A percentile compares a stretch with the other conserved stretches of the same genome.
These are phyloP conservation scores for Melanopsichium pennsylvanicum DNA, from an alignment of 1,284 basidiomycete species.

Conservation along the genomic window DNA sequence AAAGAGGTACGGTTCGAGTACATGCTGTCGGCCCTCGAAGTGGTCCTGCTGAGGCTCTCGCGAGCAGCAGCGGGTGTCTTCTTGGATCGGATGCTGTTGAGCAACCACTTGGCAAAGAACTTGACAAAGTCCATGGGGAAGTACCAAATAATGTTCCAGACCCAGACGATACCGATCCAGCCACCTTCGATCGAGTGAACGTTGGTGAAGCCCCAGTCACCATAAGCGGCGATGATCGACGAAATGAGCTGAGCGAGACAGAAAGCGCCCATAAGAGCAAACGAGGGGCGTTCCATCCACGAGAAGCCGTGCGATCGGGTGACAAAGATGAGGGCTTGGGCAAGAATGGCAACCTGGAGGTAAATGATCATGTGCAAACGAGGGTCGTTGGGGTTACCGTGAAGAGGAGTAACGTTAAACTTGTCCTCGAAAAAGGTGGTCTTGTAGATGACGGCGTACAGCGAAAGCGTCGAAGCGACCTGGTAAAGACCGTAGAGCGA, in stretches of 20 bases:
- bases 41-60: conserved; percentile 81
- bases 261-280: conserved; percentile 88
- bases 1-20: conserved; percentile 92
- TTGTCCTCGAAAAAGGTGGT: conserved; percentile 88
- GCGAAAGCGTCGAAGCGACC: conserved; percentile 81
- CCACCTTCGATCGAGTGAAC: conserved; percentile 67
- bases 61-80: conserved; percentile 68
- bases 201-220: conserved; percentile 68
- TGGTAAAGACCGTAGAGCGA: conserved; percentile 93
- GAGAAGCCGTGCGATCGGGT: conserved; percentile 96
- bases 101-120: conserved; percentile 80
- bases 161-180: conserved; percentile 94
- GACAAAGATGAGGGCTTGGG: conserved; percentile 95
- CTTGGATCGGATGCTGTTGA: conserved; percentile 67
- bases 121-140: conserved; percentile 92
- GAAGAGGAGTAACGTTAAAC: conserved; percentile 75
- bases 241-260: conserved; percentile 90
- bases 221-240: conserved; percentile 92
- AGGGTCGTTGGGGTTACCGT: conserved; percentile 67
- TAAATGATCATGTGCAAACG: conserved; percentile 75
- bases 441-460: conserved; percentile 78
- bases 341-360: conserved; percentile 95
- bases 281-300: conserved; percentile 96
- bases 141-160: conserved; percentile 86
- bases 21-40: conserved; percentile 88